A percentile compares a stretch with the other conserved stretches of the same genome.
Conservation (phyloP, 768 basidiomycete species). For the Mycena venus region DNA sequence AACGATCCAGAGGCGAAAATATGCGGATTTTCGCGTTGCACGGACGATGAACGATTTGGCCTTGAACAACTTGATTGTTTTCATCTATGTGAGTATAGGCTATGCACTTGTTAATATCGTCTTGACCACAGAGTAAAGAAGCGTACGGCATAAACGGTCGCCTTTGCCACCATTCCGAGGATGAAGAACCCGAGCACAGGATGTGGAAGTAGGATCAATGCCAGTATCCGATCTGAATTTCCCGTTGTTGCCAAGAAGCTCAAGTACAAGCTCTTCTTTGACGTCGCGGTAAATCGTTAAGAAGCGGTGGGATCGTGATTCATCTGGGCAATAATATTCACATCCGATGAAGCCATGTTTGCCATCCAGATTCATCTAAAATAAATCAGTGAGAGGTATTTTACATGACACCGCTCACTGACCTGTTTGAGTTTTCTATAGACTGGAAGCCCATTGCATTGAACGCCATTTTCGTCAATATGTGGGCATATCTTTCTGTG, state of each 20-base stretch:
- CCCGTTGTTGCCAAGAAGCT: not conserved
- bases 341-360: no score
- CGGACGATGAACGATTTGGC: slow-evolving; percentile 16
- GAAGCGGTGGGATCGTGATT: slow-evolving; percentile 7
- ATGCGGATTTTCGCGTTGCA: slow-evolving; percentile 27
- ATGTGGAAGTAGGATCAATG: not conserved
- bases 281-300: not conserved
- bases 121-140: not conserved
- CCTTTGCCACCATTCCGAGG: slow-evolving; percentile 17
- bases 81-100: slow-evolving; percentile 28
- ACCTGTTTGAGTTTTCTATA: not conserved
- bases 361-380: no score
- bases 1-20: slow-evolving; percentile 25
- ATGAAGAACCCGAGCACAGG: not conserved
- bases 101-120: not conserved
- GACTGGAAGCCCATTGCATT: not conserved
- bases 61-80: slow-evolving; percentile 6
- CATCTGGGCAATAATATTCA: no score
- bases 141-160: slow-evolving; percentile 11
- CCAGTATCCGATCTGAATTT: not conserved
- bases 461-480: not conserved
- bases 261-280: not conserved
- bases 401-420: no score
- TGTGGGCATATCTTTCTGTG: not conserved
- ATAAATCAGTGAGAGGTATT: no score